These are phyloP conservation scores for Leishmania mexicana DNA, from an alignment of 208 protist species.

Conservation along the genomic window DNA sequence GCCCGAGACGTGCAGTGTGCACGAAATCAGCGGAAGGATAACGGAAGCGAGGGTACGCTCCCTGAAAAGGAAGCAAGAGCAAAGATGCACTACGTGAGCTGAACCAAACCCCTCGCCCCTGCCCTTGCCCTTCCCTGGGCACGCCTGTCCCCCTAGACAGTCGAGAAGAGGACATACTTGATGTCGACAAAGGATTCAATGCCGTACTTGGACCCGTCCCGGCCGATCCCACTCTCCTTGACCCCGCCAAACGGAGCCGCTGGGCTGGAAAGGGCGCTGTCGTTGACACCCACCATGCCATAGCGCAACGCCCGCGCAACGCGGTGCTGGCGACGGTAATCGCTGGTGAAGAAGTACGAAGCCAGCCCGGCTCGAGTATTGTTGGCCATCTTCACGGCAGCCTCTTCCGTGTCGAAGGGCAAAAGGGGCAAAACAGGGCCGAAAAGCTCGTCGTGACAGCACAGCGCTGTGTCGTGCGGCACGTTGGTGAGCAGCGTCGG, in stretches of 20 bases:
- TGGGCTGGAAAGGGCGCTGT: constrained; percentile 56
- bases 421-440: constrained; percentile 87
- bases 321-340: constrained; percentile 72
- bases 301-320: constrained; percentile 64
- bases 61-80: not conserved
- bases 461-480: constrained; percentile 48
- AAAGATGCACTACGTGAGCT: not conserved
- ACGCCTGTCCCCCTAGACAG: constrained; percentile 25
- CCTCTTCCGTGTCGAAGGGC: constrained; percentile 70
- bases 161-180: constrained; percentile 83
- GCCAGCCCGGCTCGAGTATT: constrained; percentile 73
- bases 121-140: not conserved
- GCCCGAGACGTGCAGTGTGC: not conserved
- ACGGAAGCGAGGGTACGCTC: not conserved
- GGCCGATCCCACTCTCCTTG: constrained; percentile 91
- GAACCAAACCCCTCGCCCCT: not conserved
- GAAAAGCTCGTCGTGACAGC: constrained; percentile 90
- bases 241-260: constrained; percentile 88
- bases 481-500: constrained; percentile 85
- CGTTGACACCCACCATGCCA: constrained; percentile 91
- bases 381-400: constrained; percentile 82
- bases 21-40: not conserved
- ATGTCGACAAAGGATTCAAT: constrained; percentile 86
- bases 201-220: constrained; percentile 90
- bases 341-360: constrained; percentile 75